phyloP scores from a whole-genome alignment of 352 stramenopile species.

The Pythium coloratum region DNA sequence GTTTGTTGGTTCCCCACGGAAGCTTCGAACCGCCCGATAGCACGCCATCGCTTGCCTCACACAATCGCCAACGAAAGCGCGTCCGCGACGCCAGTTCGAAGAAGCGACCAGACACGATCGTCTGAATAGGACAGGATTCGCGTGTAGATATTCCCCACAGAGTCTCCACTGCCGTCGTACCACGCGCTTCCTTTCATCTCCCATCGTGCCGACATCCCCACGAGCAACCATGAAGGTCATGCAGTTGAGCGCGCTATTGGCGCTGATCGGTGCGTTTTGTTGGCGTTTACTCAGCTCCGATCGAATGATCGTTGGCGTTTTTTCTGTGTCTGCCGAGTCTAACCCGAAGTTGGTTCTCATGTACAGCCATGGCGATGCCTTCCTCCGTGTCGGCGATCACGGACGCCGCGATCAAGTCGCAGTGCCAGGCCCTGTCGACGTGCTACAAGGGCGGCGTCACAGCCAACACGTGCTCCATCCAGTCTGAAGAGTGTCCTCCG shows the following conservation, averaged over 20 bases:
- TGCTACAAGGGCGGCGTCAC: conserved; percentile 33
- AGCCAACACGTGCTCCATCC: conserved; percentile 27
- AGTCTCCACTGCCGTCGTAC: not conserved
- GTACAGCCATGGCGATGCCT: conserved; percentile 12
- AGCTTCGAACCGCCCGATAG: not conserved
- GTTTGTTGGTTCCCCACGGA: conserved; percentile 6
- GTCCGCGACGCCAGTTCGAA: not conserved
- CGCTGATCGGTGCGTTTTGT: conserved; percentile 19
- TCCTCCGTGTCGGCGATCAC: not conserved
- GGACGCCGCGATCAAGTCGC: conserved; percentile 12
- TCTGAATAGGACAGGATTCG: not conserved
- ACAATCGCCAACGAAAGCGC: conserved; percentile 6
- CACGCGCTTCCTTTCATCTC: not conserved
- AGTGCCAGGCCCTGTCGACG: conserved; percentile 25
- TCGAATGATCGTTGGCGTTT: conserved; percentile 5
- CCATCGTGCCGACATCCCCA: not conserved
- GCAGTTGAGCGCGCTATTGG: conserved; percentile 12
- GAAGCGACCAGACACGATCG: not conserved
- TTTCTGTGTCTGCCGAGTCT: not conserved
- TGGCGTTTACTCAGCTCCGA: not conserved
- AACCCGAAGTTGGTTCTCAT: not conserved
- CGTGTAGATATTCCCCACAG: not conserved
- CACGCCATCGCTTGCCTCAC: not conserved
- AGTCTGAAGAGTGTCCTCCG: conserved; percentile 30
- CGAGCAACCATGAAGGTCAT: conserved; percentile 20